Evolutionary conservation across 495 filamentous ascomycete species (phyloP).

Genomic region (Usnea hakonensis): DNA sequence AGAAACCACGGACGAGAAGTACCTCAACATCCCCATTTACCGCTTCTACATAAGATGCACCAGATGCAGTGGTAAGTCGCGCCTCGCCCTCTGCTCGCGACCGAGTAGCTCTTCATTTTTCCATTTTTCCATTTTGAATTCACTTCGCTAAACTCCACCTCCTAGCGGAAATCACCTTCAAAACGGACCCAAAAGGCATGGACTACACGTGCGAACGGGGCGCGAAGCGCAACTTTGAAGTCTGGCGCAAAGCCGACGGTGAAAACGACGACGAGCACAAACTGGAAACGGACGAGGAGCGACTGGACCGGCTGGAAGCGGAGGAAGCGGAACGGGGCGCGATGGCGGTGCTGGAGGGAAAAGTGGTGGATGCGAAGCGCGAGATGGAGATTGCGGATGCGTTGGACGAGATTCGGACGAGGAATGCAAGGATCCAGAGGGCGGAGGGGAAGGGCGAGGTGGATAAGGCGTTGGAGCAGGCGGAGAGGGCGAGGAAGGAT

Average conservation of each 20-base stretch:
- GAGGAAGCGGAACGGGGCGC: conserved; percentile 60
- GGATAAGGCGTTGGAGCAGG: conserved; percentile 38
- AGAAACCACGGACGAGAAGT: conserved; percentile 86
- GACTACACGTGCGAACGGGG: conserved; percentile 84
- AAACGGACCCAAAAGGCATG: conserved; percentile 89
- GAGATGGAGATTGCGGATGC: conserved; percentile 98
- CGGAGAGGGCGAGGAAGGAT: conserved; percentile 31
- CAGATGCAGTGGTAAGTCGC: conserved; percentile 48
- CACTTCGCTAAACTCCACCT: too few species aligned
- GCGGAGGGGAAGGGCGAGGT: conserved; percentile 53
- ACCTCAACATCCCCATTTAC: conserved; percentile 81
- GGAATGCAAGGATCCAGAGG: conserved; percentile 80
- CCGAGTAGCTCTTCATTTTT: too few species aligned
- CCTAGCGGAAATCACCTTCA: conserved; percentile 84
- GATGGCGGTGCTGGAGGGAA: conserved; percentile 73
- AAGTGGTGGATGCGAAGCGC: conserved; percentile 84
- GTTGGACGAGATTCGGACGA: conserved; percentile 83
- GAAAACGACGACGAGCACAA: conserved; percentile 47
- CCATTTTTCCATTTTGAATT: too few species aligned
- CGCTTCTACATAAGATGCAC: conserved; percentile 96
- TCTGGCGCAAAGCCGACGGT: conserved; percentile 57
- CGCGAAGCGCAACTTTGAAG: conserved; percentile 88
- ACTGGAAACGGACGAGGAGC: conserved; percentile 79
- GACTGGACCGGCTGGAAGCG: conserved; percentile 72
- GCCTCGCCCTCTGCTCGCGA: background rate